These are phyloP conservation scores for Gigaspora rosea DNA, from an alignment of 192 early-diverging fungal genomes.

Conservation along the genomic window DNA sequence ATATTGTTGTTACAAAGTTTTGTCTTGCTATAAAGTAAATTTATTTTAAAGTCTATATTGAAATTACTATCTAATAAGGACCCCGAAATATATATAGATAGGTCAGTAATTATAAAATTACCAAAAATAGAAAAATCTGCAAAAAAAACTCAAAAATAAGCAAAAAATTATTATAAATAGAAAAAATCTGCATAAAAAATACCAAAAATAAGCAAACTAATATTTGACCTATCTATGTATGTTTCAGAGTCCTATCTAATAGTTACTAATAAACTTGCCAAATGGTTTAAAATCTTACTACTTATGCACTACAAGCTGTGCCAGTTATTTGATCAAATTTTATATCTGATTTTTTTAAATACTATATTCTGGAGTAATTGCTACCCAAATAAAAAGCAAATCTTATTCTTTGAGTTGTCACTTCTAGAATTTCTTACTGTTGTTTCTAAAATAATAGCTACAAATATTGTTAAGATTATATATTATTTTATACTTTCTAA, in stretches of 20 bases:
- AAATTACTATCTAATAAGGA: too few species aligned
- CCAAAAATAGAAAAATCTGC: too few species aligned
- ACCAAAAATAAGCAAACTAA: too few species aligned
- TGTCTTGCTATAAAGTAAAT: conserved; percentile 51
- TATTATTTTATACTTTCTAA: not conserved
- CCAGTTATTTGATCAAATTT: conserved; percentile 53
- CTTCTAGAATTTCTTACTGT: conserved; percentile 58
- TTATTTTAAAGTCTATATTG: not conserved
- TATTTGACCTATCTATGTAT: too few species aligned
- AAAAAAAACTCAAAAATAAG: too few species aligned
- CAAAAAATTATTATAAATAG: too few species aligned
- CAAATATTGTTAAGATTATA: not conserved
- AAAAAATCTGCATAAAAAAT: too few species aligned
- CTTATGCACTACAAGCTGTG: conserved; percentile 50
- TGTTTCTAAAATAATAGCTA: conserved; percentile 49
- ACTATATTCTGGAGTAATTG: conserved; percentile 36
- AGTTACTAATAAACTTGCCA: not conserved
- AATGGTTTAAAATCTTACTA: conserved; percentile 44
- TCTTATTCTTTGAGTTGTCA: conserved; percentile 37
- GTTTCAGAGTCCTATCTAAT: too few species aligned
- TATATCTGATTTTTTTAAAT: conserved; percentile 44
- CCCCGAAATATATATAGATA: too few species aligned
- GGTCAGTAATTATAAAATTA: too few species aligned
- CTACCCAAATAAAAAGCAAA: not conserved
- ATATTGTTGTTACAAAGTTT: conserved; percentile 54